phyloP scores from a whole-genome alignment of 257 asterid genomes.

The Ehretia macrophylla region DNA sequence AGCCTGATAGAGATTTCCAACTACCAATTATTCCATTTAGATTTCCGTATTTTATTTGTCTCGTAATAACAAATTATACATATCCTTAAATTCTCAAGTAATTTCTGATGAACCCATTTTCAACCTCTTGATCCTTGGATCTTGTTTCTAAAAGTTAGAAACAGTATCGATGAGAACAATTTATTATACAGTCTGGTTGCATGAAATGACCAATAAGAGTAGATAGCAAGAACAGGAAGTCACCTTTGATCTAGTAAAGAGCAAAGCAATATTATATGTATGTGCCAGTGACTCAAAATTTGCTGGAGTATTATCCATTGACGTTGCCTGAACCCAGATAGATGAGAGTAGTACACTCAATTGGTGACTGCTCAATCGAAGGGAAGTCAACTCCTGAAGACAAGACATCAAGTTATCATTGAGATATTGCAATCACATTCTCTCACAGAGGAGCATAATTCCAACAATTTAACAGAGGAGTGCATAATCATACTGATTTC shows the following conservation, averaged over 20 bases:
- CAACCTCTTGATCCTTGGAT: no score
- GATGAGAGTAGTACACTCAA: slow-evolving; percentile 47
- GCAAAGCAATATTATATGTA: slow-evolving; percentile 37
- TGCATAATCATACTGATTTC: slow-evolving; percentile 20
- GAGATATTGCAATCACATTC: background rate
- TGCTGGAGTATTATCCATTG: slow-evolving; percentile 35
- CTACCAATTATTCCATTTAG: no score
- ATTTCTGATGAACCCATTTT: no score
- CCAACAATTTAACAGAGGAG: slow-evolving; percentile 2
- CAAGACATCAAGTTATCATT: slow-evolving; percentile 1
- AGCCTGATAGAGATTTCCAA: no score
- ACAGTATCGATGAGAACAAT: no score
- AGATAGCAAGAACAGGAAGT: background rate
- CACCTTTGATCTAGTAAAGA: slow-evolving; percentile 47
- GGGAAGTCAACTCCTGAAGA: slow-evolving; percentile 35
- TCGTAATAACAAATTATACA: no score
- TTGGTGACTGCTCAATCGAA: slow-evolving; percentile 49
- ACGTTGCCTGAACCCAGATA: slow-evolving; percentile 47
- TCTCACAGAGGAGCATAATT: background rate
- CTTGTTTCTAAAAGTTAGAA: no score
- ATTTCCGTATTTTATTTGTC: no score
- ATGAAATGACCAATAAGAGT: background rate
- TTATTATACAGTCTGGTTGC: background rate
- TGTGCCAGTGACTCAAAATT: slow-evolving; percentile 49
- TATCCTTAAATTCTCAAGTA: no score